These are phyloP conservation scores for Ophiostoma sp. DNA, from an alignment of 2,329 filamentous ascomycete species.

Conservation along the genomic window DNA sequence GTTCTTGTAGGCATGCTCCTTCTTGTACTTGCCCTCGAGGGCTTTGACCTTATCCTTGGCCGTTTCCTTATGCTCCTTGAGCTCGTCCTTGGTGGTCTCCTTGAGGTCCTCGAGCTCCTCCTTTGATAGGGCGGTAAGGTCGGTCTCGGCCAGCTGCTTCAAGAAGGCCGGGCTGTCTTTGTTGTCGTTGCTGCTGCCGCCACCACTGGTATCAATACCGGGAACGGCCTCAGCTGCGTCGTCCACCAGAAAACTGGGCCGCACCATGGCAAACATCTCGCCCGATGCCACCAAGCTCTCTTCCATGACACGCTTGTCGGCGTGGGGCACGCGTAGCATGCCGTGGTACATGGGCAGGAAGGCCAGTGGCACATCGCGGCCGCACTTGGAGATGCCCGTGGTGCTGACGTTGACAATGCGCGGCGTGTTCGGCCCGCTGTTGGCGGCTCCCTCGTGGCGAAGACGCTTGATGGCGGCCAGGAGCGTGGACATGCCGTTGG, in stretches of 20 bases:
- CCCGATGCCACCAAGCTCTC: slow-evolving; percentile 34
- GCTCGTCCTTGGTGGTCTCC: slow-evolving; percentile 1
- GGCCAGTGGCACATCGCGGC: slow-evolving; percentile 44
- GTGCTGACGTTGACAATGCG: slow-evolving; percentile 43
- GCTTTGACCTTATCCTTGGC: slow-evolving; percentile 1
- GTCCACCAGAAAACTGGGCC: slow-evolving; percentile 34
- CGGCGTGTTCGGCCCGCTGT: slow-evolving; percentile 34
- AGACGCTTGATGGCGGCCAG: slow-evolving; percentile 39
- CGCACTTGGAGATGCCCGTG: slow-evolving; percentile 44
- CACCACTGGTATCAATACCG: neutral
- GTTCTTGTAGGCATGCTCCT: slow-evolving; percentile 4
- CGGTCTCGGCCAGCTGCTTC: neutral
- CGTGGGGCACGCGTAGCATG: slow-evolving; percentile 42
- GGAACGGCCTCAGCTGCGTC: slow-evolving; percentile 18
- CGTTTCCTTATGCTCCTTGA: neutral
- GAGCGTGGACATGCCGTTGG: slow-evolving; percentile 45
- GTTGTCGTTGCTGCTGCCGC: neutral
- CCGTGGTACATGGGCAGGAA: slow-evolving; percentile 45
- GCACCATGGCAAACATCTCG: slow-evolving; percentile 24
- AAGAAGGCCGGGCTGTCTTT: neutral
- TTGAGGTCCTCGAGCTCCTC: neutral
- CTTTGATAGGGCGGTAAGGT: neutral
- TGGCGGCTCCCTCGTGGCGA: slow-evolving; percentile 32
- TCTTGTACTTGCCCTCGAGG: neutral
- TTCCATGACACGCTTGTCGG: slow-evolving; percentile 50